These are phyloP conservation scores for Xylariaceae sp. DNA, from an alignment of 2,329 filamentous ascomycete species.

Conservation along the genomic window DNA sequence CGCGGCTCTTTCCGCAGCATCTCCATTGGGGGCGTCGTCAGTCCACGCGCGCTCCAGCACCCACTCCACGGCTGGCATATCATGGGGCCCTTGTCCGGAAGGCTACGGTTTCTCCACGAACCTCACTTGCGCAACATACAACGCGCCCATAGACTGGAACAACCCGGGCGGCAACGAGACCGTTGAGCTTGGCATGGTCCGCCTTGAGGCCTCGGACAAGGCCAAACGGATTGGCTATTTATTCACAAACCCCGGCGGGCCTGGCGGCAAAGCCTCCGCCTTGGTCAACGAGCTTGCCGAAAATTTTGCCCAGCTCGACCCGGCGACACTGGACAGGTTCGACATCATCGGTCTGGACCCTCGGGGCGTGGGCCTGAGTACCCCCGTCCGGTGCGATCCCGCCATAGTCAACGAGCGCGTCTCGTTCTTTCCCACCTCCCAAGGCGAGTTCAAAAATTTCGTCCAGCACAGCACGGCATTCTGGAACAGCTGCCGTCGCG, in stretches of 20 bases:
- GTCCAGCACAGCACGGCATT: conserved; percentile 31
- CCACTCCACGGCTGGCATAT: conserved; percentile 2
- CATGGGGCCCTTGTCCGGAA: conserved; percentile 12
- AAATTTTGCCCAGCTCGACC: conserved; percentile 12
- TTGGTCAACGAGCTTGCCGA: conserved; percentile 11
- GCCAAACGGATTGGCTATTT: conserved; percentile 26
- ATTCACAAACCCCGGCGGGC: conserved; percentile 35
- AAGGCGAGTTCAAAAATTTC: conserved; percentile 28
- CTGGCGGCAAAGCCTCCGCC: conserved; percentile 25
- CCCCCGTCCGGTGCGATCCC: conserved; percentile 30
- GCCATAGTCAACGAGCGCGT: conserved; percentile 28
- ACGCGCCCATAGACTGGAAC: conserved; percentile 21
- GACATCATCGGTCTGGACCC: conserved; percentile 37
- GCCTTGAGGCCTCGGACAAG: conserved; percentile 16
- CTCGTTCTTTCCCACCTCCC: conserved; percentile 28
- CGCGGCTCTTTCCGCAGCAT: too few species aligned
- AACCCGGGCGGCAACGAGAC: conserved; percentile 13
- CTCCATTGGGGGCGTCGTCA: too few species aligned
- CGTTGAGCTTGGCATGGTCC: conserved; percentile 19
- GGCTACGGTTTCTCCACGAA: conserved; percentile 3
- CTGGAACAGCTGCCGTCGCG: conserved; percentile 29
- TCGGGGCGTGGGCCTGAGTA: conserved; percentile 34
- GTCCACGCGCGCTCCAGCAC: too few species aligned
- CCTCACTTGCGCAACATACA: conserved; percentile 19
- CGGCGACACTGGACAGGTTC: conserved; percentile 24